phyloP scores from a whole-genome alignment of 2,329 filamentous ascomycete species.

The Cytospora chrysosperma region DNA sequence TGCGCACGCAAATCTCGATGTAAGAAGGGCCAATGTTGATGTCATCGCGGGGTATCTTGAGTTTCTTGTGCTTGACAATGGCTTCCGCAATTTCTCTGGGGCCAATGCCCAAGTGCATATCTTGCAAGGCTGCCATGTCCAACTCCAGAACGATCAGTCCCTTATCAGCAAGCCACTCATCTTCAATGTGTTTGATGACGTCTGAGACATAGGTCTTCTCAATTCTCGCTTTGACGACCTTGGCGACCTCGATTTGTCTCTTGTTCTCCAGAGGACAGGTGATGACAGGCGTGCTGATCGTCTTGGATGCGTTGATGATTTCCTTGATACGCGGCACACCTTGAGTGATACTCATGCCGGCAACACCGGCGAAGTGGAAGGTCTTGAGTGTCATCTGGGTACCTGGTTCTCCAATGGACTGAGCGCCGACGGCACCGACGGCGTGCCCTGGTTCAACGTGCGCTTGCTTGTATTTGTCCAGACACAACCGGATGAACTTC shows the following conservation, averaged over 20 bases:
- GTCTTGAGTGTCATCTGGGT: slow-evolving; percentile 99
- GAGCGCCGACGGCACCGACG: slow-evolving; percentile 92
- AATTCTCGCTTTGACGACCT: slow-evolving; percentile 87
- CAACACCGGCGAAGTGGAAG: slow-evolving; percentile 99
- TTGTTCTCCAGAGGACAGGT: slow-evolving; percentile 79
- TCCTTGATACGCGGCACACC: slow-evolving; percentile 99
- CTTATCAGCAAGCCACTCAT: slow-evolving; percentile 77
- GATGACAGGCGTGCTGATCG: slow-evolving; percentile 93
- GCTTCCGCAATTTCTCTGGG: slow-evolving; percentile 71
- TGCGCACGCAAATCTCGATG: slow-evolving; percentile 71
- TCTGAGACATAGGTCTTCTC: slow-evolving; percentile 93
- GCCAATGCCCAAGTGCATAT: slow-evolving; percentile 78
- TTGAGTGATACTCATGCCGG: slow-evolving; percentile 98
- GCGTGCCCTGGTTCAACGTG: slow-evolving; percentile 93
- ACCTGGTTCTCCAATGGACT: slow-evolving; percentile 96
- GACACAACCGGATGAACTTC: slow-evolving; percentile 76
- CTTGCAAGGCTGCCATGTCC: slow-evolving; percentile 73
- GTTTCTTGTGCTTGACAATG: slow-evolving; percentile 78
- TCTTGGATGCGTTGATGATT: slow-evolving; percentile 97
- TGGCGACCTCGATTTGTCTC: slow-evolving; percentile 73
- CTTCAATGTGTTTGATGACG: slow-evolving; percentile 76
- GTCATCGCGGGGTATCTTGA: slow-evolving; percentile 69
- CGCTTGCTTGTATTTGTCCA: slow-evolving; percentile 87
- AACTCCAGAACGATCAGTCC: slow-evolving; percentile 80
- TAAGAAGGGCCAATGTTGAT: slow-evolving; percentile 60